phyloP scores from a whole-genome alignment of 1,139 yeast species.

The Debaryomyces coudertii region DNA sequence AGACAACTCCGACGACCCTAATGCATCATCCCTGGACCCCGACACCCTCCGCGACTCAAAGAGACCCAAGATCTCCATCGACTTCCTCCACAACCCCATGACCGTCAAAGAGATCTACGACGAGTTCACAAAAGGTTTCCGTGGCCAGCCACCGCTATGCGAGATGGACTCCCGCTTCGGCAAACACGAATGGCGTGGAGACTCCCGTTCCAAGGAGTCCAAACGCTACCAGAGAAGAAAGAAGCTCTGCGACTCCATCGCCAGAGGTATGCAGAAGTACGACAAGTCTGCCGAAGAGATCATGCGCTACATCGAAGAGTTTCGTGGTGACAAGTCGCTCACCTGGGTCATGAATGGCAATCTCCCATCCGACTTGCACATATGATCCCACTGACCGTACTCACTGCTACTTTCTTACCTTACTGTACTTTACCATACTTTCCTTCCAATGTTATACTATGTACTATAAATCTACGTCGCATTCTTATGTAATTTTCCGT shows the following conservation, averaged over 20 bases:
- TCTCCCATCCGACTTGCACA: constrained; percentile 40
- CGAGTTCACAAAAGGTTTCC: constrained; percentile 50
- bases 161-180: constrained; percentile 51
- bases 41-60: constrained; percentile 21
- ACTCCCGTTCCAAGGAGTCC: constrained; percentile 50
- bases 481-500: not conserved
- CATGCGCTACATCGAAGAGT: constrained; percentile 45
- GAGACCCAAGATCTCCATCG: constrained; percentile 41
- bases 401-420: too few species aligned
- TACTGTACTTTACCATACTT: too few species aligned
- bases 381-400: too few species aligned
- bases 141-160: constrained; percentile 49
- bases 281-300: constrained; percentile 49
- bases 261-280: constrained; percentile 45
- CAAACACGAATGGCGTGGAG: constrained; percentile 53
- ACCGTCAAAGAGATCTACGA: constrained; percentile 51
- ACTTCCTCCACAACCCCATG: constrained; percentile 50
- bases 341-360: constrained; percentile 58
- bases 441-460: constrained; percentile 1
- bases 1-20: constrained; percentile 9
- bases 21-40: constrained; percentile 10
- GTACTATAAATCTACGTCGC: constrained; percentile 2
- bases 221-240: constrained; percentile 51
- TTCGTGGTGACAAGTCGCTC: constrained; percentile 47
- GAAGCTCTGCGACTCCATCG: constrained; percentile 49